Evolutionary conservation across 1,284 basidiomycete species (phyloP), one percentile per base, ranked within the genome.

Genomic region (Tilletia indica): DNA sequence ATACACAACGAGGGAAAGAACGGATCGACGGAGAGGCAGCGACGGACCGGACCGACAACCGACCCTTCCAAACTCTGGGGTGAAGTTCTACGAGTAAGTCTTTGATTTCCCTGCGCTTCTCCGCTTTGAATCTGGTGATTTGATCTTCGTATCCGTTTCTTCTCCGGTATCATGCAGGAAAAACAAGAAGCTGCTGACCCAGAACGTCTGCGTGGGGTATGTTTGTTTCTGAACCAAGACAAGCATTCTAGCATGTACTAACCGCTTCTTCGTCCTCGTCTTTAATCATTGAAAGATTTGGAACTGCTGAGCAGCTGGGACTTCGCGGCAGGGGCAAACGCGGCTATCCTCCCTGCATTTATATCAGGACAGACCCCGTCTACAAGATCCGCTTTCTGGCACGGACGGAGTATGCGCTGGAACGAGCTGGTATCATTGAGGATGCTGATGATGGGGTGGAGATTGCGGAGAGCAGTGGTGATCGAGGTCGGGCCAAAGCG

Each of bases 331-430:
- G 19, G 42, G 42, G 42, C 6, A 14, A 9, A 45, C 42, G 42
- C 42, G 42, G 42, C 14, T 45, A 9, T 14, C 42, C 42, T 45
- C n/a, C 58, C 9, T 34, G 9, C 58, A 31, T 63, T 31, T 63
- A 34, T 31, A 31, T 63, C 14, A n/a, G 58, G 9, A 25, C 4
- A 16, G 58, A 63, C 25, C 58, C 58, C 19, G 36, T 63, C 58
- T 63, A 34, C 58, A 63, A 63, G 34, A 38, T 63, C 58, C 58
- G 58, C 8, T 63, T 63, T 19, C 58, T 63, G 21, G 8, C 58
- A 16, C 21, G 58, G 25, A 21, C 58, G 12, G 58, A 63, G 36
- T 63, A 34, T 63, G 21, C 58, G 8, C 8, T 63, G 25, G 34
- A 63, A 19, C 21, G 25, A 31, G 16, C 58, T 9, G 58, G 58